Base-by-base conservation (phyloP, 164 flowering plant genomes). In the Akebia trifoliata region DNA sequence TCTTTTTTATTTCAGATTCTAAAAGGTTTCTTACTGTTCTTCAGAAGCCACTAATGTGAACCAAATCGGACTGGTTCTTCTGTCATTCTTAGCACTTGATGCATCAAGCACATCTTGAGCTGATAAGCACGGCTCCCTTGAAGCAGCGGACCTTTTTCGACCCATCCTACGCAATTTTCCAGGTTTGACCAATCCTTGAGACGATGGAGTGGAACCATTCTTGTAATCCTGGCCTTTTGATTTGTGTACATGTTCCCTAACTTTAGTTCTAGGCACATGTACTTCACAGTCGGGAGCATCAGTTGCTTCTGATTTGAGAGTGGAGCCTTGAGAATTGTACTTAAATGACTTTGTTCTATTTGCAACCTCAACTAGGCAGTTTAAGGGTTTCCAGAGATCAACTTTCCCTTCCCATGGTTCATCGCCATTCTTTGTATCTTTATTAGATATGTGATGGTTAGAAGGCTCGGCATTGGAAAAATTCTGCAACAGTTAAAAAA, bases 311-410 rank as follows among this genome's bases (percentile, higher is more conserved):
- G 68, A 35, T 62, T 76, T 82, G 31, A 56, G 50, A 61, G 52
- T 55, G 62, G 77, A 57, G 24, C 79, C 83, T 52, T 68, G 90
- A 42, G 72, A 58, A 69, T 48, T 70, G 45, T 54, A 74, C 64
- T 82, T 86, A 30, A 74, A 78, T 4, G 85, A 64, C 74, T 84
- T 87, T 34, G 86, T 82, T 67, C 95, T 77, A 61, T 82, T 90
- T 54, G 99, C 99, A 59, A 80, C 95, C 69, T 93, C 97, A 56
- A 93, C 86, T 47, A 90, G 79, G 73, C 83, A 81, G 63, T 84
- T 90, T 47, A 93, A 77, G 31, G 98, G 96, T 31, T 87, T 92
- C 97, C 95, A 89, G 3, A 80, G 73, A 72, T 87, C 95, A 39
- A 64, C 77, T 74, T 93, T 85, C 17, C 76, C 80, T n/a, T 70